Evolutionary conservation across 208 protist genomes (phyloP).

Genomic region (Strigomonas culicis): DNA sequence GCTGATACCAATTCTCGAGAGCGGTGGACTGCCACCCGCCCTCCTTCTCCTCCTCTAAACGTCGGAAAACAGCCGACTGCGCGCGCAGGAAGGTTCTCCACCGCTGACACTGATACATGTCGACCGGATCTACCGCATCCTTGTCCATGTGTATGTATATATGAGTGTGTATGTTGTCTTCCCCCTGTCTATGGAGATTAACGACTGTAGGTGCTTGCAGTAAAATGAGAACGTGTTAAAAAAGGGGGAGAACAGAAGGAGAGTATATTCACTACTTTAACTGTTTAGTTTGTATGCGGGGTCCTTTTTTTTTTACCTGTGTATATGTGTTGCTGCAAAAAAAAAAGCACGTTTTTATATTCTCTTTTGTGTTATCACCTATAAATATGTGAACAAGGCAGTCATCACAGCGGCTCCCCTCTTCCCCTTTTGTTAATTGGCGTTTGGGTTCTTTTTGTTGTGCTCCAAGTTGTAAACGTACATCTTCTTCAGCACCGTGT

Average conservation of each 20-base stretch:
- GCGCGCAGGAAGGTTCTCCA: slow-evolving; percentile 38
- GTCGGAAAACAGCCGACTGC: slow-evolving; percentile 30
- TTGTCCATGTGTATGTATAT: too few relatives aligned
- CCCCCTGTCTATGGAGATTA: too few relatives aligned
- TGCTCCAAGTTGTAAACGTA: slow-evolving; percentile 85
- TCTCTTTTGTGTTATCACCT: neutral
- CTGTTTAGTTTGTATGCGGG: neutral
- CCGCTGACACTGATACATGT: too few relatives aligned
- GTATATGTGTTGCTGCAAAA: slow-evolving; percentile 9
- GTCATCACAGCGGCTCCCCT: too few relatives aligned
- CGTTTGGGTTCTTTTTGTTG: slow-evolving; percentile 70
- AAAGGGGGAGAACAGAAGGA: neutral
- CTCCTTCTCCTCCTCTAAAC: slow-evolving; percentile 46
- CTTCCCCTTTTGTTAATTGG: slow-evolving; percentile 22
- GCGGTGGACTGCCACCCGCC: slow-evolving; percentile 51
- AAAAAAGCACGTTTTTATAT: slow-evolving; percentile 9
- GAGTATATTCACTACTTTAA: neutral
- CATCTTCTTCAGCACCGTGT: slow-evolving; percentile 72
- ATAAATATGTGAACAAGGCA: too few relatives aligned
- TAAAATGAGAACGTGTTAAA: neutral
- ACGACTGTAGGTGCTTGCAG: too few relatives aligned
- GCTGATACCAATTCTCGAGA: slow-evolving; percentile 62
- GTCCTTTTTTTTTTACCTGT: slow-evolving; percentile 10
- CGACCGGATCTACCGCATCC: too few relatives aligned
- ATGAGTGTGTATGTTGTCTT: too few relatives aligned